A percentile compares a stretch with the other conserved stretches of the same genome.
Conservation (phyloP, 805 yeast genomes). For the Metschnikowia matae region DNA sequence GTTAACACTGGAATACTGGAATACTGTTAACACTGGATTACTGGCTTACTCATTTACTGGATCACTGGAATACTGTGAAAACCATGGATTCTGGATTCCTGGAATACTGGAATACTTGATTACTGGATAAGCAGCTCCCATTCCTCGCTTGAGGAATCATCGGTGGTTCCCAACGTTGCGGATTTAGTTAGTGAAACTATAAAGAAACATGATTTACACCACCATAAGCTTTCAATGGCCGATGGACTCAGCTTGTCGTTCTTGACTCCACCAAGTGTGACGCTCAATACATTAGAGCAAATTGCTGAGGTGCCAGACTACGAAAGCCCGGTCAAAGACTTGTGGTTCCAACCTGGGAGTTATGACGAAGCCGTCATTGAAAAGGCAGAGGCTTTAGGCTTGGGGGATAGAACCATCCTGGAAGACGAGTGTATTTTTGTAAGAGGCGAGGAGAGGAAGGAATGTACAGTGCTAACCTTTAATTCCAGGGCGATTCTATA, state of each 20-base stretch:
- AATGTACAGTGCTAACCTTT: slow-evolving; percentile 37
- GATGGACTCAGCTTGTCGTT: slow-evolving; percentile 60
- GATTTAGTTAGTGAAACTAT: slow-evolving; percentile 24
- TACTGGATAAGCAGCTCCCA: too few species aligned
- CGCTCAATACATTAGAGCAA: slow-evolving; percentile 34
- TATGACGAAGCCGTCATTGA: slow-evolving; percentile 51
- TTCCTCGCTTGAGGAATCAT: too few species aligned
- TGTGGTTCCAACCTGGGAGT: slow-evolving; percentile 87
- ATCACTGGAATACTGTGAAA: too few species aligned
- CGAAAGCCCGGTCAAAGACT: slow-evolving; percentile 41
- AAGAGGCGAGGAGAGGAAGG: slow-evolving; percentile 59
- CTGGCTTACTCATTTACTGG: too few species aligned
- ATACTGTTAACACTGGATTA: too few species aligned
- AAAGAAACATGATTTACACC: slow-evolving; percentile 18
- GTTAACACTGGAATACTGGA: too few species aligned
- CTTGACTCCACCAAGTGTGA: slow-evolving; percentile 69
- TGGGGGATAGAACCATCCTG: slow-evolving; percentile 29
- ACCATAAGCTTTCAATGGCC: slow-evolving; percentile 22
- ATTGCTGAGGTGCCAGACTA: slow-evolving; percentile 41
- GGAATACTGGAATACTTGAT: too few species aligned
- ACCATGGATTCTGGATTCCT: too few species aligned
- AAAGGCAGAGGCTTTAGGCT: slow-evolving; percentile 34
- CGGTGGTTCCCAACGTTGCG: slow-evolving; percentile 32
- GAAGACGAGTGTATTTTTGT: slow-evolving; percentile 70
- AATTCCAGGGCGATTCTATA: not conserved